Percentiles rank a stretch among this genome's conserved stretches.
phyloP scores from a whole-genome alignment of 2,329 filamentous ascomycete genomes.

The Orbilia ellipsospora region DNA sequence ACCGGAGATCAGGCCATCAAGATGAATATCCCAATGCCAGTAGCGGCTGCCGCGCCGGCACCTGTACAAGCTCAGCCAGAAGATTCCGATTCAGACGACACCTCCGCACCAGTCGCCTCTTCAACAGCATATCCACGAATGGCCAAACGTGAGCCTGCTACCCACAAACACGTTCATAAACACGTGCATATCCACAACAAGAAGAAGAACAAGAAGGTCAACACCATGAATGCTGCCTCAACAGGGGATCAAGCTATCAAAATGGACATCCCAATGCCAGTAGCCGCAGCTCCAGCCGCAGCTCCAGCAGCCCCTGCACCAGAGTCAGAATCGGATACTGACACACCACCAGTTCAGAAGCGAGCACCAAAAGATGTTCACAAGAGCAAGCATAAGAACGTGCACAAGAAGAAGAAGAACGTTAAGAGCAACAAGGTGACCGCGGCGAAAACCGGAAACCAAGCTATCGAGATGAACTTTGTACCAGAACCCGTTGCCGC shows the following conservation, averaged over 20 bases:
- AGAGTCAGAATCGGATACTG: not conserved
- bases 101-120: too few relatives aligned
- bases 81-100: too few relatives aligned
- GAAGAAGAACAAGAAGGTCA: not conserved
- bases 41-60: not conserved
- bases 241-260: not conserved
- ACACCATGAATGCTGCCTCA: not conserved
- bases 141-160: too few relatives aligned
- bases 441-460: not conserved
- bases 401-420: not conserved
- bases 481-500: not conserved
- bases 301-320: too few relatives aligned
- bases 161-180: not conserved
- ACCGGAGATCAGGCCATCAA: not conserved
- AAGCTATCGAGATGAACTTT: not conserved
- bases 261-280: not conserved
- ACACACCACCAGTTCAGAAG: not conserved
- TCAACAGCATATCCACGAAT: too few relatives aligned
- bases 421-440: not conserved
- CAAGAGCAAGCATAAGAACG: not conserved
- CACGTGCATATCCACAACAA: not conserved
- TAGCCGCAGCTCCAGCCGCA: too few relatives aligned
- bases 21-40: not conserved
- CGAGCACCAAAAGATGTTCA: not conserved
- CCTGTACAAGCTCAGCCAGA: not conserved